Conservation (phyloP, 75 land plant species). For the Larix kaempferi region DNA sequence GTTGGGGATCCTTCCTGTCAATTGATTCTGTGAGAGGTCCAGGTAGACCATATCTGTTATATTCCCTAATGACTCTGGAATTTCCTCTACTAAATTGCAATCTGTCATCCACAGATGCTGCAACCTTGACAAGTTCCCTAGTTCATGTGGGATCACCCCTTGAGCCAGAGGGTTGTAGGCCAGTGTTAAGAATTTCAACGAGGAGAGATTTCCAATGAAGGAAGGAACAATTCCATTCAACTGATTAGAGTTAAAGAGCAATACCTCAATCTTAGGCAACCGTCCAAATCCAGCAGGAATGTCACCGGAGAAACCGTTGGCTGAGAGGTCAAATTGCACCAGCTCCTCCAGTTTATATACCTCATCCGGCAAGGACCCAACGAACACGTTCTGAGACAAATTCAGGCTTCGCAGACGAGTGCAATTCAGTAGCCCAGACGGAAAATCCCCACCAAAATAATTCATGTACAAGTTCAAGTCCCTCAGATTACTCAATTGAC, state of each 20-base stretch:
- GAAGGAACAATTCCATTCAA: constrained; percentile 62
- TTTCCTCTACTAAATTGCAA: constrained; percentile 41
- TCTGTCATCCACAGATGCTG: constrained; percentile 29
- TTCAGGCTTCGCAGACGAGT: constrained; percentile 29
- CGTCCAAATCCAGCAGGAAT: constrained; percentile 44
- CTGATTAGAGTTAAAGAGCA: constrained; percentile 25
- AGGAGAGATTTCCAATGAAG: constrained; percentile 43
- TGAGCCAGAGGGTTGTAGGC: constrained; percentile 43
- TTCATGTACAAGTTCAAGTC: constrained; percentile 44
- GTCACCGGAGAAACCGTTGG: constrained; percentile 45
- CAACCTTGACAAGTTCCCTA: constrained; percentile 45
- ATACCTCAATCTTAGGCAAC: constrained; percentile 21
- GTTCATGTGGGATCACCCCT: constrained; percentile 29
- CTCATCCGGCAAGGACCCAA: constrained; percentile 54
- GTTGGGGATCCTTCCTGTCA: background rate
- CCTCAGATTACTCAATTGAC: constrained; percentile 35
- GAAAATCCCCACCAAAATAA: constrained; percentile 49
- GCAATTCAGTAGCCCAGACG: constrained; percentile 41
- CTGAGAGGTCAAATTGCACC: constrained; percentile 14
- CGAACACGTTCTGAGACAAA: constrained; percentile 47
- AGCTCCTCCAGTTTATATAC: constrained; percentile 37
- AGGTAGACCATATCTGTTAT: background rate
- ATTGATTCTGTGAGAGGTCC: too few relatives aligned
- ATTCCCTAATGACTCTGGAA: constrained; percentile 40
- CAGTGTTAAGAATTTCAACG: constrained; percentile 30